phyloP scores from a whole-genome alignment of 768 basidiomycete species.

The Tylopilus sp. region DNA sequence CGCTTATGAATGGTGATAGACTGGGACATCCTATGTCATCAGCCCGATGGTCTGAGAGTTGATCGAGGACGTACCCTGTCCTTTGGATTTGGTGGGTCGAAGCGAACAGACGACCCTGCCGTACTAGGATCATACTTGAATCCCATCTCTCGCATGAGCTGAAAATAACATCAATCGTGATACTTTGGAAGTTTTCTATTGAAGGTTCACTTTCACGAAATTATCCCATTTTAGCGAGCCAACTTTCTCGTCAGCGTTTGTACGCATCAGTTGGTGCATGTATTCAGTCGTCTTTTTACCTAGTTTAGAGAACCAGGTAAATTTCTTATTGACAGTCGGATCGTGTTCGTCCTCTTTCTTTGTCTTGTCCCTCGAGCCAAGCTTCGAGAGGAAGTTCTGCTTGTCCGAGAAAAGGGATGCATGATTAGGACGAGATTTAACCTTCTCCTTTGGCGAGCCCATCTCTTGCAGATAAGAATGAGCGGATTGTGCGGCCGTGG shows the following conservation, averaged over 20 bases:
- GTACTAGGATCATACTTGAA: slow-evolving; percentile 71
- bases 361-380: slow-evolving; percentile 33
- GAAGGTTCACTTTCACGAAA: slow-evolving; percentile 58
- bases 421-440: slow-evolving; percentile 66
- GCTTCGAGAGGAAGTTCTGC: slow-evolving; percentile 49
- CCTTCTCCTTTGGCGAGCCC: slow-evolving; percentile 53
- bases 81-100: slow-evolving; percentile 62
- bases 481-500: slow-evolving; percentile 61
- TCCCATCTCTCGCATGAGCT: slow-evolving; percentile 80
- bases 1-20: slow-evolving; percentile 79
- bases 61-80: slow-evolving; percentile 38
- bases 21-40: slow-evolving; percentile 29
- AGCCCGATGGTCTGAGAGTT: not conserved
- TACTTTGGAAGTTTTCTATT: not conserved
- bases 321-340: slow-evolving; percentile 34
- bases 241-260: slow-evolving; percentile 51
- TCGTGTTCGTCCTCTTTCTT: slow-evolving; percentile 32
- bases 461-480: slow-evolving; percentile 64
- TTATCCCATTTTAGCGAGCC: slow-evolving; percentile 78
- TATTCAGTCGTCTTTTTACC: slow-evolving; percentile 54
- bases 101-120: slow-evolving; percentile 79
- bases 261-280: slow-evolving; percentile 65
- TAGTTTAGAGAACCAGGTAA: slow-evolving; percentile 54
- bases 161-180: not conserved
- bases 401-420: slow-evolving; percentile 46